A percentile compares a stretch with the other conserved stretches of the same genome.
phyloP scores from a whole-genome alignment of 768 basidiomycete genomes.

The Punctularia strigosozonata region DNA sequence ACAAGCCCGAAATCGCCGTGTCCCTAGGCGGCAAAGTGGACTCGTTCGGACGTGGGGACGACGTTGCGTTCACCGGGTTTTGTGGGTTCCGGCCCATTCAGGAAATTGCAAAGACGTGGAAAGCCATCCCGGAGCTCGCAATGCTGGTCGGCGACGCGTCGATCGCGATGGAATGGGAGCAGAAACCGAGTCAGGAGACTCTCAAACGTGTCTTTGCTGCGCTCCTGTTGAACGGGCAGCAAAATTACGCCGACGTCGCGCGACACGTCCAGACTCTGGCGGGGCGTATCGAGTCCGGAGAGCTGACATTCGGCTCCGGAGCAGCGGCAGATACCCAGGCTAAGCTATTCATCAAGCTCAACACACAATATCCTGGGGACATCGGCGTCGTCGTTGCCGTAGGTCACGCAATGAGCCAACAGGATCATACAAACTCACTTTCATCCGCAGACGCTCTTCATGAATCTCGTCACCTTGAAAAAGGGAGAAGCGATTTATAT shows the following conservation, averaged over 20 bases:
- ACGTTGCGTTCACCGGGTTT: slow-evolving; percentile 26
- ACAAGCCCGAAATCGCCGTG: slow-evolving; percentile 52
- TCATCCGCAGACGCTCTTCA: slow-evolving; percentile 37
- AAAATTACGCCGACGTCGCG: slow-evolving; percentile 19
- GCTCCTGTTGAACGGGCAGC: slow-evolving; percentile 26
- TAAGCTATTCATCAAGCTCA: slow-evolving; percentile 25
- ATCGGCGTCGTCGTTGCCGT: slow-evolving; percentile 39
- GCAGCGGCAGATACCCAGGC: slow-evolving; percentile 7
- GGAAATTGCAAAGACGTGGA: slow-evolving; percentile 29
- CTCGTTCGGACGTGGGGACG: slow-evolving; percentile 5
- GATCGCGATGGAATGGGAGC: slow-evolving; percentile 20
- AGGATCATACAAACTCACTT: too few relatives aligned
- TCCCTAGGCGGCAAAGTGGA: slow-evolving; percentile 25
- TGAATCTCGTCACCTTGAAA: slow-evolving; percentile 39
- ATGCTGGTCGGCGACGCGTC: slow-evolving; percentile 23
- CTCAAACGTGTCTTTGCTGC: slow-evolving; percentile 30
- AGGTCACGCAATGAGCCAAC: too few relatives aligned
- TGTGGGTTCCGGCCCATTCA: slow-evolving; percentile 41
- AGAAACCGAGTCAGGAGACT: slow-evolving; percentile 15
- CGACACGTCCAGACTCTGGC: slow-evolving; percentile 21
- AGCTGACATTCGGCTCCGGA: slow-evolving; percentile 3
- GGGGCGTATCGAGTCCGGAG: slow-evolving; percentile 9
- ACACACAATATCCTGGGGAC: slow-evolving; percentile 40
- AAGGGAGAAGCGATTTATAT: slow-evolving; percentile 43
- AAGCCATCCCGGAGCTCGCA: slow-evolving; percentile 30